Evolutionary conservation across 345 rosid genomes (phyloP).

Genomic region (Linum trigynum): DNA sequence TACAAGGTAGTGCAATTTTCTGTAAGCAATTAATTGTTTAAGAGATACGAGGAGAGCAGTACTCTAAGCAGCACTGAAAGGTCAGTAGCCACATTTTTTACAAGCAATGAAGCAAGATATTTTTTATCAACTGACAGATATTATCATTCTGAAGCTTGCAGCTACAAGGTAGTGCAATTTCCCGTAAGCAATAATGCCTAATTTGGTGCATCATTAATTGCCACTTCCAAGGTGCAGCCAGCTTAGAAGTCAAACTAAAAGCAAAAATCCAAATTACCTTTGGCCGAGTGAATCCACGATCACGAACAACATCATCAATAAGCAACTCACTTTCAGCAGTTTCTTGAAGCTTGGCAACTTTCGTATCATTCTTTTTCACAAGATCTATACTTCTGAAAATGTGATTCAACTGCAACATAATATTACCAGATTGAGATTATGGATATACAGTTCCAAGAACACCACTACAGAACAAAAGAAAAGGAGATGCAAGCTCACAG

Average conservation of each 20-base stretch:
- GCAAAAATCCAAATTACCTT: slow-evolving; percentile 43
- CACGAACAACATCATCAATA: slow-evolving; percentile 51
- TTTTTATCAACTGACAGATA: not conserved
- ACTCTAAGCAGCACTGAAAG: not conserved
- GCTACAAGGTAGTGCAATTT: not conserved
- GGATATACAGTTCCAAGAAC: slow-evolving; percentile 7
- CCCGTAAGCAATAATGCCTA: not conserved
- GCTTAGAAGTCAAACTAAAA: not conserved
- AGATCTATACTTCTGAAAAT: slow-evolving; percentile 61
- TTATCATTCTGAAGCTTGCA: not conserved
- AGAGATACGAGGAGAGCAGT: not conserved
- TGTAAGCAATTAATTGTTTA: too few relatives aligned
- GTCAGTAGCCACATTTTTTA: not conserved
- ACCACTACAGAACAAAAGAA: slow-evolving; percentile 4
- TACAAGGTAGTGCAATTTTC: not conserved
- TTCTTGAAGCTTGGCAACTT: slow-evolving; percentile 49
- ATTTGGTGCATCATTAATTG: not conserved
- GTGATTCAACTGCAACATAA: slow-evolving; percentile 76
- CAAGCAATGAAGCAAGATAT: not conserved
- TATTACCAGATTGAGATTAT: slow-evolving; percentile 11
- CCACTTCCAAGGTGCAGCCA: not conserved
- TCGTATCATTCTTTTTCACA: slow-evolving; percentile 66
- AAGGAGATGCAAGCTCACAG: slow-evolving; percentile 38
- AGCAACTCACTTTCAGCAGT: slow-evolving; percentile 32
- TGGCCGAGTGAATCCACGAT: slow-evolving; percentile 94